Percentiles rank a stretch among this genome's conserved stretches.
These are phyloP conservation scores for Neonectria faginata DNA, from an alignment of 2,329 filamentous ascomycete genomes.

Conservation along the genomic window DNA sequence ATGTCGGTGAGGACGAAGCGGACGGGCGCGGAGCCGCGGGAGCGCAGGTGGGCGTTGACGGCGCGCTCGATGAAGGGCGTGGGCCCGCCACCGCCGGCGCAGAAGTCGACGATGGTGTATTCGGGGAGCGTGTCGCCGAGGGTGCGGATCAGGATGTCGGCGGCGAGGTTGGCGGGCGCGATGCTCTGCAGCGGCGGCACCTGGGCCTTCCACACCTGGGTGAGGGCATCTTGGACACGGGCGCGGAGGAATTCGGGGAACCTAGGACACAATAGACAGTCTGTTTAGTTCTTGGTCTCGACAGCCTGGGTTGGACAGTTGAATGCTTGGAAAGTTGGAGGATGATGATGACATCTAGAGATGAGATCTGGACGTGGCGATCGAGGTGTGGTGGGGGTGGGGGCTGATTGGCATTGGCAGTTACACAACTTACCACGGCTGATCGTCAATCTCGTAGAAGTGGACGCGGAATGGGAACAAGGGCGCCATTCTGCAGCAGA, in stretches of 20 bases:
- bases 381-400: slow-evolving; percentile 2
- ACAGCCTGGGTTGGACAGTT: neutral
- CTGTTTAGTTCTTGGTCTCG: slow-evolving; percentile 15
- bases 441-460: slow-evolving; percentile 76
- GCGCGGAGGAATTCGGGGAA: slow-evolving; percentile 74
- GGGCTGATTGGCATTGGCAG: neutral
- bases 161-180: slow-evolving; percentile 71
- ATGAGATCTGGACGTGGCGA: neutral
- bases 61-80: slow-evolving; percentile 72
- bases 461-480: slow-evolving; percentile 67
- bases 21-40: slow-evolving; percentile 49
- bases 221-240: slow-evolving; percentile 73
- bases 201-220: slow-evolving; percentile 70
- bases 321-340: neutral
- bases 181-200: slow-evolving; percentile 66
- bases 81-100: slow-evolving; percentile 78
- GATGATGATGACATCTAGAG: neutral
- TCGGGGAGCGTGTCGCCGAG: slow-evolving; percentile 60
- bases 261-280: slow-evolving; percentile 54
- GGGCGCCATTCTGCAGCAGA: slow-evolving; percentile 56
- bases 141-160: slow-evolving; percentile 64
- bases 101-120: slow-evolving; percentile 80
- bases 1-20: slow-evolving; percentile 75
- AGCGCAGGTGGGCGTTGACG: slow-evolving; percentile 62
- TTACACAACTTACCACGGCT: slow-evolving; percentile 65